Evolutionary conservation across 2,329 filamentous ascomycete genomes (phyloP).

Genomic region (Malbranchea cinnamomea): DNA sequence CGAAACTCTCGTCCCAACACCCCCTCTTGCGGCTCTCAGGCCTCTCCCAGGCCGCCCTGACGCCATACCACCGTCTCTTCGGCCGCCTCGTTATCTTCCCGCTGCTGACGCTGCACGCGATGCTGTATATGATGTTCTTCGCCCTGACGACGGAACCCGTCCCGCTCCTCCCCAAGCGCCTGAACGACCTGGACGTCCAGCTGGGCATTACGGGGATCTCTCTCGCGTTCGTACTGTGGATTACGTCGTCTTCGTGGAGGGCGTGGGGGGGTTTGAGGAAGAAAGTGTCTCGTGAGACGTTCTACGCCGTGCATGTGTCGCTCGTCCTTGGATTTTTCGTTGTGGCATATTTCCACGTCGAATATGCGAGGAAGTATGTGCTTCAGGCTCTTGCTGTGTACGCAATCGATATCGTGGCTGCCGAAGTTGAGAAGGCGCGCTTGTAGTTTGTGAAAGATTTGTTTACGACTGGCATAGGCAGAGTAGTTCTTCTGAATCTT

Average conservation of each 20-base stretch:
- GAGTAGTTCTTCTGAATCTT: too few species aligned
- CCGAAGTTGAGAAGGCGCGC: constrained; percentile 12
- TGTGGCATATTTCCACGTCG: constrained; percentile 40
- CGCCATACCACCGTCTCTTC: constrained; percentile 41
- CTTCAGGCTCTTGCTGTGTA: constrained; percentile 35
- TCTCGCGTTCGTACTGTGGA: constrained; percentile 35
- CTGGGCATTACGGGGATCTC: constrained; percentile 37
- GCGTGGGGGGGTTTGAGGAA: constrained; percentile 15
- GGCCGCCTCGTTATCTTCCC: constrained; percentile 38
- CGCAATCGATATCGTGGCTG: constrained; percentile 23
- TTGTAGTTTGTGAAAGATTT: neutral
- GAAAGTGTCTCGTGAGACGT: constrained; percentile 34
- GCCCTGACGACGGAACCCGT: constrained; percentile 27
- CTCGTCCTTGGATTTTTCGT: constrained; percentile 36
- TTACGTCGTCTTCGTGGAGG: constrained; percentile 17
- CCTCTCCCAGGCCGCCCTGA: constrained; percentile 40
- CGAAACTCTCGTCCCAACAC: constrained; percentile 26
- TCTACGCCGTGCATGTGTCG: constrained; percentile 41
- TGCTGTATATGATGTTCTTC: constrained; percentile 45
- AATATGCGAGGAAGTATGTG: constrained; percentile 39
- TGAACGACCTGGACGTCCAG: constrained; percentile 43
- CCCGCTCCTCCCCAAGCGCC: constrained; percentile 35
- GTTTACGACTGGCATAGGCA: neutral
- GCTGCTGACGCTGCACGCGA: constrained; percentile 37
- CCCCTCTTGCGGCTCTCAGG: constrained; percentile 37